Percentiles rank a stretch among this genome's conserved stretches.
These are phyloP conservation scores for Diphasiastrum complanatum DNA, from an alignment of 83 land plant genomes.

Conservation along the genomic window DNA sequence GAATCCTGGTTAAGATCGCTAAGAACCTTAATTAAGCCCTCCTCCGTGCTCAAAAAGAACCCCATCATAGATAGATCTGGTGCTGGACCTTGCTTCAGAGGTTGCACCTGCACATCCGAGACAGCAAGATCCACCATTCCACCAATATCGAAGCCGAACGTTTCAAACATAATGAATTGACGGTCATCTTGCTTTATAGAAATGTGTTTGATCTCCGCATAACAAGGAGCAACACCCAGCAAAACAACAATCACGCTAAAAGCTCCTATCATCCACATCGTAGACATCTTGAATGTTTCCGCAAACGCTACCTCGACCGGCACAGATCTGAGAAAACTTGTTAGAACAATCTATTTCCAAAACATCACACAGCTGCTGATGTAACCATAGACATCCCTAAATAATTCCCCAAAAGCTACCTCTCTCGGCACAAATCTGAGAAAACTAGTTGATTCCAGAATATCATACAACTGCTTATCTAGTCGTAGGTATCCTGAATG, in stretches of 20 bases:
- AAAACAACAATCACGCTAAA: constrained; percentile 6
- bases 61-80: constrained; percentile 35
- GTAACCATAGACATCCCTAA: too few relatives aligned
- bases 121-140: constrained; percentile 11
- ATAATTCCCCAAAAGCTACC: too few relatives aligned
- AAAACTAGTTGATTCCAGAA: too few relatives aligned
- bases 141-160: constrained; percentile 12
- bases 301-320: too few relatives aligned
- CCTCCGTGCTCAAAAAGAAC: constrained; percentile 74
- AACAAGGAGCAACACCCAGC: not conserved
- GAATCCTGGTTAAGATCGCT: constrained; percentile 41
- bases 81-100: constrained; percentile 7
- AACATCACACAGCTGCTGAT: too few relatives aligned
- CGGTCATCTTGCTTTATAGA: constrained; percentile 23
- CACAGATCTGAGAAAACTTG: too few relatives aligned
- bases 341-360: too few relatives aligned
- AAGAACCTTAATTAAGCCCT: constrained; percentile 57
- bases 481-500: too few relatives aligned
- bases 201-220: constrained; percentile 25
- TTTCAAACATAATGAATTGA: constrained; percentile 24
- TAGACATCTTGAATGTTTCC: not conserved
- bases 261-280: not conserved
- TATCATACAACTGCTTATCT: too few relatives aligned
- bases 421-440: too few relatives aligned
- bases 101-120: constrained; percentile 9